Evolutionary conservation across 768 basidiomycete species (phyloP).

Genomic region (Exidia glandulosa): DNA sequence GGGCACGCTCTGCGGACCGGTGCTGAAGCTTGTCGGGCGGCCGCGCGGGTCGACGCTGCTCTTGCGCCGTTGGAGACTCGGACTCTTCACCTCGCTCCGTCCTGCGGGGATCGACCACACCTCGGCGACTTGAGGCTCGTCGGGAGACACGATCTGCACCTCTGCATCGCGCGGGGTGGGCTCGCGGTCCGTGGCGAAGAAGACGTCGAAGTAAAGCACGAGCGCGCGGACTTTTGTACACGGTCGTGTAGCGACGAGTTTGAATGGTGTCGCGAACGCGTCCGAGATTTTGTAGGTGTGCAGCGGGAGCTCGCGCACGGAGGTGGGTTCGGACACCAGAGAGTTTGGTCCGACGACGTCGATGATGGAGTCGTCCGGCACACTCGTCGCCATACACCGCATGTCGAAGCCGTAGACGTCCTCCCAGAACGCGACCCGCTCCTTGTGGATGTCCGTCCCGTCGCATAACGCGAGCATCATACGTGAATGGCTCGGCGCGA

Average conservation of each 20-base stretch:
- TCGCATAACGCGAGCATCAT: conserved; percentile 81
- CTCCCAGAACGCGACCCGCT: conserved; percentile 82
- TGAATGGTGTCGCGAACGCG: conserved; percentile 74
- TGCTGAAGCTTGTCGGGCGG: conserved; percentile 67
- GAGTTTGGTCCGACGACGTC: conserved; percentile 64
- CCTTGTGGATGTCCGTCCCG: conserved; percentile 60
- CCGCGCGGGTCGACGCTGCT: conserved; percentile 35
- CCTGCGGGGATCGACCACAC: conserved; percentile 65
- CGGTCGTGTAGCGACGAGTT: conserved; percentile 52
- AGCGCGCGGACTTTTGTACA: conserved; percentile 65
- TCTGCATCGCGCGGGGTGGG: conserved; percentile 40
- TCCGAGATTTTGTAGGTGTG: conserved; percentile 21
- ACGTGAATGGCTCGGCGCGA: conserved; percentile 84
- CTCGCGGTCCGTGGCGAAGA: conserved; percentile 59
- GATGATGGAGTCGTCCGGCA: conserved; percentile 74
- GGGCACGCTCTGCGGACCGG: conserved; percentile 73
- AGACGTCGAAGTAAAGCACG: conserved; percentile 90
- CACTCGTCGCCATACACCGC: conserved; percentile 61
- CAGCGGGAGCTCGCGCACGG: conserved; percentile 7
- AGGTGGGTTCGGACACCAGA: conserved; percentile 49
- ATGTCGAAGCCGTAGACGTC: conserved; percentile 92
- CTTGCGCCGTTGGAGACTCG: conserved; percentile 45
- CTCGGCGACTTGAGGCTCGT: conserved; percentile 54
- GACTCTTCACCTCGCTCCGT: conserved; percentile 33
- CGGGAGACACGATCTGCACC: conserved; percentile 48